phyloP scores from a whole-genome alignment of 331 rosid genomes.

The Erythrophleum ivorense region DNA sequence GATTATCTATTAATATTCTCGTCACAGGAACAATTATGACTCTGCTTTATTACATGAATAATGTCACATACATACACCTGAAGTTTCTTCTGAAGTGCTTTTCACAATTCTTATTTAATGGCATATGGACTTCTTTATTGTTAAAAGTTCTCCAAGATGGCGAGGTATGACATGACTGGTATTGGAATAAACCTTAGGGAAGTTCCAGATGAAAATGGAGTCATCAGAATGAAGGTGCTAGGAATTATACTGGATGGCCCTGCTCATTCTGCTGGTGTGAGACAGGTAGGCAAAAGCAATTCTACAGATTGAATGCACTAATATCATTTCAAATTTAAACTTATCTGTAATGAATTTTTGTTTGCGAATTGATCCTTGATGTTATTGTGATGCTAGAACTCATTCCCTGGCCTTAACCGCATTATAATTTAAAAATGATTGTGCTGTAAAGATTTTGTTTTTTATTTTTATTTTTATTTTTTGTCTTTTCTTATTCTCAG shows the following conservation, averaged over 20 bases:
- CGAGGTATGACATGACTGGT: conserved; percentile 98
- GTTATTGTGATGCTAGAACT: conserved; percentile 9
- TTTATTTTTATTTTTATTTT: too few relatives aligned
- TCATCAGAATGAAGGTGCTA: conserved; percentile 63
- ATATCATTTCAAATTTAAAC: conserved; percentile 1
- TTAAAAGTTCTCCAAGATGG: conserved; percentile 98
- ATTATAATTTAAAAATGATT: neutral
- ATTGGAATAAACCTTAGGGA: conserved; percentile 96
- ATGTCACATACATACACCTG: conserved; percentile 19
- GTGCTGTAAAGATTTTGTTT: neutral
- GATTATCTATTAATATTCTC: neutral
- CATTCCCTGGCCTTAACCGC: neutral
- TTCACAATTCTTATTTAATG: conserved; percentile 52
- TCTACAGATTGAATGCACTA: conserved; percentile 17
- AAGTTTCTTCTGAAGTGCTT: conserved; percentile 40
- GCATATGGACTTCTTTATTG: conserved; percentile 44
- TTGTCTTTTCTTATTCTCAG: neutral
- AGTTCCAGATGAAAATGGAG: conserved; percentile 77
- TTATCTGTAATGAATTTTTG: neutral
- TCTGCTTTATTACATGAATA: conserved; percentile 17
- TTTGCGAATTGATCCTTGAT: conserved; percentile 9
- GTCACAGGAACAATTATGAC: neutral
- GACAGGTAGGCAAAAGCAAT: conserved; percentile 67
- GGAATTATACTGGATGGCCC: conserved; percentile 91
- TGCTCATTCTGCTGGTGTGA: conserved; percentile 88